Base-by-base conservation (phyloP, 2,329 filamentous ascomycete genomes). In the Penicillium sp. region DNA sequence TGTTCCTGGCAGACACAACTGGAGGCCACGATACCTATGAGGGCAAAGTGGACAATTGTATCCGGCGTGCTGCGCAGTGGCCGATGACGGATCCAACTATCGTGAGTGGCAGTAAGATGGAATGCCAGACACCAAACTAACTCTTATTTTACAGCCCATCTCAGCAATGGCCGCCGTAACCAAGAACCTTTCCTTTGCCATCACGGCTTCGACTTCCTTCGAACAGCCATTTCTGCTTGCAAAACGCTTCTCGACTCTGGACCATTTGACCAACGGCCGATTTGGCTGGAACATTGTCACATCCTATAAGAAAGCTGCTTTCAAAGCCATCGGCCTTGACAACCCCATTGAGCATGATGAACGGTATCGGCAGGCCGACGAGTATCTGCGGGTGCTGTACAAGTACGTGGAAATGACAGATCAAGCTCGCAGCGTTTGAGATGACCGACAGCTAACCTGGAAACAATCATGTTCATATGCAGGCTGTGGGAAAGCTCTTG, bases 201-300 rank as follows among this genome's bases (percentile, higher is more conserved):
- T 84, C 44, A 83, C 80, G 0, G 76, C 78, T 0, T 80, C 77
- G 0, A 83, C 80, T 2, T 77, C 77, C 0, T 84, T 81, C 41
- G 79, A 83, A 45, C 75, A 77, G 0, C 80, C 80, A 0, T 83
- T 80, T 42, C 59, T 81, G 1, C 63, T 83, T 1, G 80, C 79
- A 0, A 81, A 81, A 55, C 67, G 79, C 0, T 81, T 83, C 39
- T 81, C 77, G 0, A 80, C 77, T 0, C 58, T 83, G 0, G 79
- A 83, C 42, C 79, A 83, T 56, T 65, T 84, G 29, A 83, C 80
- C 0, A 67, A 72, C 3, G 80, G 80, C 0, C 68, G 80, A 0
- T 72, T 83, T 21, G 80, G 78, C 0, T 83, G 80, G 81, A 84
- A 84, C 45, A 81, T 84, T 14, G 81, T 85, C 0, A 83, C 80